These are phyloP conservation scores for Verticillium albo-atrum DNA, from an alignment of 2,329 filamentous ascomycete genomes.

Conservation along the genomic window DNA sequence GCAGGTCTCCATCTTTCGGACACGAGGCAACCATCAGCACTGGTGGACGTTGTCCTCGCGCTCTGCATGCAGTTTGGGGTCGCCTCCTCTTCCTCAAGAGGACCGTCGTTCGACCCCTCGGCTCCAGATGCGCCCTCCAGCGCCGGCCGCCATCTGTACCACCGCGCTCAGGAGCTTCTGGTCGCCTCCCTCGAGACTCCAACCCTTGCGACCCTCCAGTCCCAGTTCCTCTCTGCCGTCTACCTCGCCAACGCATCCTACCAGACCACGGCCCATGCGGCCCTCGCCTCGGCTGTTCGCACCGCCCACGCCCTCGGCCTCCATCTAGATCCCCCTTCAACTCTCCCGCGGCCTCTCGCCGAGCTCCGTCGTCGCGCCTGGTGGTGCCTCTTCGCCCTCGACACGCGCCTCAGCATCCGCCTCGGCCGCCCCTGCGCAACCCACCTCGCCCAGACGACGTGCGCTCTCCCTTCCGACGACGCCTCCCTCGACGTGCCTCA, in stretches of 20 bases:
- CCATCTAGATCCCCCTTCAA: constrained; percentile 37
- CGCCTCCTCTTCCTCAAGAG: constrained; percentile 21
- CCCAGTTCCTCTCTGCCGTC: constrained; percentile 35
- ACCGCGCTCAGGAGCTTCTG: background rate
- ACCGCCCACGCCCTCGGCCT: constrained; percentile 43
- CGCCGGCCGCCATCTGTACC: background rate
- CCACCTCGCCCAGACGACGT: background rate
- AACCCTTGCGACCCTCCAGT: constrained; percentile 41
- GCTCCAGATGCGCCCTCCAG: background rate
- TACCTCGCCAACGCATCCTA: constrained; percentile 45
- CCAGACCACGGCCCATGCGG: constrained; percentile 41
- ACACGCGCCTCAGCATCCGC: constrained; percentile 41
- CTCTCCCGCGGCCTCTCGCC: constrained; percentile 24
- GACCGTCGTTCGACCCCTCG: background rate
- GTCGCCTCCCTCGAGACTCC: constrained; percentile 35
- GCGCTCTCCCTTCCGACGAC: constrained; percentile 1
- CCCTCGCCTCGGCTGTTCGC: constrained; percentile 33
- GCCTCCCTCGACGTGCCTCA: background rate
- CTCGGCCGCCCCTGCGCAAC: constrained; percentile 37
- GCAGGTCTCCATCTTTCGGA: constrained; percentile 5
- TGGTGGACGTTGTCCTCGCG: constrained; percentile 48
- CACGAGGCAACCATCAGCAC: constrained; percentile 36
- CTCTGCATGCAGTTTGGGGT: constrained; percentile 42
- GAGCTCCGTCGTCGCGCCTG: constrained; percentile 46
- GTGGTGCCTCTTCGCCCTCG: constrained; percentile 46